A percentile compares a stretch with the other conserved stretches of the same genome.
phyloP scores from a whole-genome alignment of 1,139 yeast species.

The Candida labiduridarum region DNA sequence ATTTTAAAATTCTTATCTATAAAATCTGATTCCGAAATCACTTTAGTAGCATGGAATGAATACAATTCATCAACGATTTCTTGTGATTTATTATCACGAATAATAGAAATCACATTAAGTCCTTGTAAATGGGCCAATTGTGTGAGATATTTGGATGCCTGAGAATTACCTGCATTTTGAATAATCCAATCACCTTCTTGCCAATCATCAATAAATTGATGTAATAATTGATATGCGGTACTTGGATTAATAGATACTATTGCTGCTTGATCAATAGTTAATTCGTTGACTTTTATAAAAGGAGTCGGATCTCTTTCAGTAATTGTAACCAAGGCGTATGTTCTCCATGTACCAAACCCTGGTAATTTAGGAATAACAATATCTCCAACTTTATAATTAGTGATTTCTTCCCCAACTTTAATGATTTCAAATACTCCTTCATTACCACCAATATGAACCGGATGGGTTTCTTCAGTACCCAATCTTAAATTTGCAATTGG shows the following conservation, averaged over 20 bases:
- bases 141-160: conserved; percentile 32
- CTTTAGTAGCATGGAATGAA: conserved; percentile 29
- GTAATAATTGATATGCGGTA: conserved; percentile 35
- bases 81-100: conserved; percentile 34
- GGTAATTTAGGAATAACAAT: conserved; percentile 33
- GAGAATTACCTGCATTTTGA: conserved; percentile 40
- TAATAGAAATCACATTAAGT: conserved; percentile 31
- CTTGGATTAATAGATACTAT: conserved; percentile 37
- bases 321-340: conserved; percentile 25
- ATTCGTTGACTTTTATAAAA: conserved; percentile 23
- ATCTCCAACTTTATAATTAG: conserved; percentile 27
- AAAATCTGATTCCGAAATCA: conserved; percentile 49
- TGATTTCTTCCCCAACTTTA: conserved; percentile 25
- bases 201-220: conserved; percentile 33
- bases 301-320: conserved; percentile 20
- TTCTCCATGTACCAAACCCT: conserved; percentile 42
- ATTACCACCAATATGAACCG: conserved; percentile 80
- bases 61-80: conserved; percentile 25
- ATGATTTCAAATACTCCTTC: conserved; percentile 36
- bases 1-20: conserved; percentile 54
- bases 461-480: conserved; percentile 45
- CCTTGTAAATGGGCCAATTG: conserved; percentile 29
- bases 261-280: conserved; percentile 33
- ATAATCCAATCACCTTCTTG: conserved; percentile 34
- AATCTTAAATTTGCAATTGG: conserved; percentile 59